phyloP scores from a whole-genome alignment of 2,329 filamentous ascomycete species.

The Hymenotorrendiella dingleyae region DNA sequence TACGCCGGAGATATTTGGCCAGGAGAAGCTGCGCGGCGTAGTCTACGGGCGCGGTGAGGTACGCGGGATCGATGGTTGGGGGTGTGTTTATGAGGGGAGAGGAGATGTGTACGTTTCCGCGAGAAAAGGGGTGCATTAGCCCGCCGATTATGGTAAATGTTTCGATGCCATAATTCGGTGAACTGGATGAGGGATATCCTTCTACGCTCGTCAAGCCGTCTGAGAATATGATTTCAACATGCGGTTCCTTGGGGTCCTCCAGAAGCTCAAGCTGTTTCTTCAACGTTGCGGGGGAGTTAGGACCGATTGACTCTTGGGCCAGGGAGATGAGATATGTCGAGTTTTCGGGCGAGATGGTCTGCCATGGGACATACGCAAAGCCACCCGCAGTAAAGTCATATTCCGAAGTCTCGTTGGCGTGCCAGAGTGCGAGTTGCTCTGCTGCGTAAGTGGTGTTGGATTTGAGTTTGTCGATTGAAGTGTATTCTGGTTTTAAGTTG shows the following conservation, averaged over 20 bases:
- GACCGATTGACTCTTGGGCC: constrained; percentile 30
- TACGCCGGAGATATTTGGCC: constrained; percentile 15
- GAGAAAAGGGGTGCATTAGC: constrained; percentile 50
- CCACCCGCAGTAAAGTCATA: constrained; percentile 27
- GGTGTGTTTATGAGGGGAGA: constrained; percentile 32
- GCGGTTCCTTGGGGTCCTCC: constrained; percentile 19
- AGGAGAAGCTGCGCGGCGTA: constrained; percentile 29
- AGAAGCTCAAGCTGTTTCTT: constrained; percentile 37
- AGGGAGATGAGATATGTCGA: constrained; percentile 25
- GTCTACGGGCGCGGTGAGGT: constrained; percentile 47
- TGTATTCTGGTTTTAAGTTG: constrained; percentile 15
- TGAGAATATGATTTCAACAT: constrained; percentile 32
- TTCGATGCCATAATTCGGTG: constrained; percentile 14
- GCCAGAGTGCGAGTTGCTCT: constrained; percentile 30
- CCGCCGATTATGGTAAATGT: constrained; percentile 38
- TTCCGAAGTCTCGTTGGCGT: constrained; percentile 10
- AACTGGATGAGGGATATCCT: constrained; percentile 15
- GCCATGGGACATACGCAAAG: constrained; percentile 39
- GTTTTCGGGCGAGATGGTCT: constrained; percentile 30
- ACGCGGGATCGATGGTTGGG: constrained; percentile 47
- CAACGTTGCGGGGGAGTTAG: constrained; percentile 29
- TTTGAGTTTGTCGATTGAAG: constrained; percentile 16
- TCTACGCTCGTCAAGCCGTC: constrained; percentile 38
- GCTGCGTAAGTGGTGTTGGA: constrained; percentile 27
- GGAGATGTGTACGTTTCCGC: constrained; percentile 51